Conservation (phyloP, 2,329 filamentous ascomycete species). For the Teratosphaeriaceae sp. region DNA sequence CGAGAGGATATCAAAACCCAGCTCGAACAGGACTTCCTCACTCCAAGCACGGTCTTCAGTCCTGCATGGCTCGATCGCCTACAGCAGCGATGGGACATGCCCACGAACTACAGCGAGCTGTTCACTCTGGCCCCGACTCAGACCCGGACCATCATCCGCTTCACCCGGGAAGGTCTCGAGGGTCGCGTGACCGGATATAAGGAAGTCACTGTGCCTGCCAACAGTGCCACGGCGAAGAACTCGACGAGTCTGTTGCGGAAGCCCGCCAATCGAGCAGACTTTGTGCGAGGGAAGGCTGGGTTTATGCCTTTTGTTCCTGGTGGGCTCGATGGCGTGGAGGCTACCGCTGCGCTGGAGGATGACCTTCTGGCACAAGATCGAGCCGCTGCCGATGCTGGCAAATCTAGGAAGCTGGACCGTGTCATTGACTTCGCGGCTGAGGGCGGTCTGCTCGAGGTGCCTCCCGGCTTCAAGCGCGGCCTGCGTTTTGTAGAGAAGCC, state of each 20-base stretch:
- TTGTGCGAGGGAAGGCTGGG: conserved; percentile 84
- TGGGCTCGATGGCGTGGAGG: conserved; percentile 79
- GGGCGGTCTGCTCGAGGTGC: conserved; percentile 69
- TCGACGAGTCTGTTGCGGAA: conserved; percentile 84
- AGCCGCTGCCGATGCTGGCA: conserved; percentile 32
- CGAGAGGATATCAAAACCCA: conserved; percentile 59
- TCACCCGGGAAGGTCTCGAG: conserved; percentile 84
- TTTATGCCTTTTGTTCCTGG: conserved; percentile 94
- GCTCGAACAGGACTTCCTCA: conserved; percentile 71
- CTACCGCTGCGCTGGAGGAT: conserved; percentile 76
- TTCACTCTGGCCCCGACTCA: conserved; percentile 87
- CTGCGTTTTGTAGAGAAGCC: conserved; percentile 62
- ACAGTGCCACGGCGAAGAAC: conserved; percentile 87
- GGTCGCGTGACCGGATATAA: conserved; percentile 89
- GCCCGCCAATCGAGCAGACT: conserved; percentile 78
- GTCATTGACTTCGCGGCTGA: conserved; percentile 77
- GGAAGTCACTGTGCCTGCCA: conserved; percentile 86
- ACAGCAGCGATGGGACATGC: conserved; percentile 83
- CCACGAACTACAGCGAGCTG: conserved; percentile 72
- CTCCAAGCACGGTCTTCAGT: conserved; percentile 72
- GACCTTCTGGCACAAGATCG: conserved; percentile 54
- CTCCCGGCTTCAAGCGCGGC: conserved; percentile 76
- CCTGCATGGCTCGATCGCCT: conserved; percentile 80
- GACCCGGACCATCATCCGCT: conserved; percentile 88
- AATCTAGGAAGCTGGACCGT: conserved; percentile 58